Conservation (phyloP, 1,284 basidiomycete species). For the Xanthoconium separans region DNA sequence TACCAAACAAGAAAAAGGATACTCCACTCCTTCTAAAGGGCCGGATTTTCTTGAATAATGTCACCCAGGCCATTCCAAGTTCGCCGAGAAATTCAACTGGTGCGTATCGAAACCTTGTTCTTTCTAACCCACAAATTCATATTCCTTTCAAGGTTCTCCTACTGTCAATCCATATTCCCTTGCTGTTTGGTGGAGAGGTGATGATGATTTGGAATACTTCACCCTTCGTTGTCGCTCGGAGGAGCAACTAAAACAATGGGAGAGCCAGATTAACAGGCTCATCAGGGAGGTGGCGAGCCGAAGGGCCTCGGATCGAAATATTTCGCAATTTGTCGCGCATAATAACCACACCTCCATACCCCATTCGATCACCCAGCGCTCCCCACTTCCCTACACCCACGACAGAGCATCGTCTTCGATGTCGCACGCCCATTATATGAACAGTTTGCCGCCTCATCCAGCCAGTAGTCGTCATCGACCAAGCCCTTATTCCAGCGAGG, state of each 20-base stretch:
- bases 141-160: constrained; percentile 38
- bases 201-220: constrained; percentile 91
- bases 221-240: constrained; percentile 91
- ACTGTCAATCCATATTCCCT: constrained; percentile 60
- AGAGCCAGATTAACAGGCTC: constrained; percentile 82
- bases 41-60: constrained; percentile 96
- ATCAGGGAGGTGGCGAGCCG: constrained; percentile 71
- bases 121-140: constrained; percentile 8
- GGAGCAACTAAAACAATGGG: constrained; percentile 93
- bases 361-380: constrained; percentile 25
- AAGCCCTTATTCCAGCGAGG: constrained; percentile 43
- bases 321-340: constrained; percentile 41
- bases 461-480: constrained; percentile 39
- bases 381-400: constrained; percentile 37
- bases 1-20: constrained; percentile 66
- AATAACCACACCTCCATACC: constrained; percentile 28
- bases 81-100: constrained; percentile 59
- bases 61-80: constrained; percentile 71
- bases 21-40: constrained; percentile 91
- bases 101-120: constrained; percentile 38
- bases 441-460: constrained; percentile 37
- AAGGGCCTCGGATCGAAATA: constrained; percentile 58
- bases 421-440: constrained; percentile 30
- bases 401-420: constrained; percentile 45
- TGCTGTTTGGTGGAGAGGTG: constrained; percentile 92